Evolutionary conservation across 495 filamentous ascomycete species (phyloP), one percentile per base, ranked within the genome.

Genomic region (Aspergillus cristatus): DNA sequence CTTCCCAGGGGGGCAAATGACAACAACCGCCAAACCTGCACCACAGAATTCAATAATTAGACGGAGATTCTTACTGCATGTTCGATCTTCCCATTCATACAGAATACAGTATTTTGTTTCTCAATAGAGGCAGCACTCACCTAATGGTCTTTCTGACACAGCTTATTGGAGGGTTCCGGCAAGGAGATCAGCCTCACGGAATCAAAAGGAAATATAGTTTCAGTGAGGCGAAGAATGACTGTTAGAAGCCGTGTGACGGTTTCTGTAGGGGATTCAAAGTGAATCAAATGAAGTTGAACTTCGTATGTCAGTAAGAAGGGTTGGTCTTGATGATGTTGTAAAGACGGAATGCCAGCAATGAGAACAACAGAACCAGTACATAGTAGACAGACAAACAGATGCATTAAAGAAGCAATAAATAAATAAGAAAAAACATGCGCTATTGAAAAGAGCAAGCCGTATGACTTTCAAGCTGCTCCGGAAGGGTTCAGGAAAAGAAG

Each of bases 1-100:
- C 47, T 43, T 48, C 49, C 36, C 29, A 46, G 32, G 48, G 48
- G 51, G 43, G 42, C 44, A 47, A 34, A 32, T 35, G 47, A 35
- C 38, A 37, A 47, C 51, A 45, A 49, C 41, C 46, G 41, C 41
- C 14, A 34, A 14, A 40, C 11, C 17, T 40, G 31, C 28, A 28
- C 38, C 14, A 29, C 31, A 41, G 34, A 43, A 33, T 18, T 22
- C 33, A 15, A 8, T 15, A 30, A n/a, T 32, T 28, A 6, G 11
- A 31, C 34, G 7, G 18, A 42, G 15, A 42, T n/a, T n/a, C 28
- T 28, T 28, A 24, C 14, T 29, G 16, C 26, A 34, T 6, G 13
- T 26, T 15, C 25, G 7, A 11, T 8, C 12, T 13, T 12, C 20
- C 13, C 25, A 13, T 32, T n/a, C 16, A 28, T 24, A 30, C 15